Evolutionary conservation across 768 basidiomycete species (phyloP), one percentile per base, ranked within the genome.

Genomic region (Tulasnella sp.): DNA sequence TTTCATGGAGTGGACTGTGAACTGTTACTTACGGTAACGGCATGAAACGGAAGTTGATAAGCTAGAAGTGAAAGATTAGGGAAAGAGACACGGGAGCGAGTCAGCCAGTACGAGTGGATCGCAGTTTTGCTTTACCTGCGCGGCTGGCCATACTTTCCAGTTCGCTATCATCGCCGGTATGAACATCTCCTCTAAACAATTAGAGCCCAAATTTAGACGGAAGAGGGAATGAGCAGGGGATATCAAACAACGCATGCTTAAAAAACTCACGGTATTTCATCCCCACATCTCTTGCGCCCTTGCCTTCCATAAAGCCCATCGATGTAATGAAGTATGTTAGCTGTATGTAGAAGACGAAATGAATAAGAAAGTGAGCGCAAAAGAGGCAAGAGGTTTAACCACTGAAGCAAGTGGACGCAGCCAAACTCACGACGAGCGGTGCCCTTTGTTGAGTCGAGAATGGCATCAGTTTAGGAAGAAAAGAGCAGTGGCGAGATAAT

Each of bases 241-340:
- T 48, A 19, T 48, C 19, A n/a, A 43, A 10, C n/a, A n/a, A n/a
- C n/a, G n/a, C n/a, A n/a, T n/a, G n/a, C n/a, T n/a, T 12, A 24
- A 24, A 27, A 11, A 22, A 62, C 62, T 30, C 27, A 62, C 67
- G 65, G 66, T 84, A 90, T 71, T 87, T 88, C 64, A 84, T 76
- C 56, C 70, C 66, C 44, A 93, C 85, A 67, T 87, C 85, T 3
- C 65, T 63, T 1, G 66, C 60, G 62, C 74, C 74, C 24, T 84
- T 82, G n/a, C 85, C 82, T 70, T 97, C 92, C 84, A 94, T 89
- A 27, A 86, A 64, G 34, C 91, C 92, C 84, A 97, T 93, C 5
- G 86, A 81, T 15, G 83, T 80, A 12, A 94, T 73, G 70, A 97
- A 97, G n/a, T 85, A 60, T 2, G 75, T 79, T 53, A 96, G 81